Base-by-base conservation (phyloP, 805 yeast genomes). In the Spathaspora gorwiae region DNA sequence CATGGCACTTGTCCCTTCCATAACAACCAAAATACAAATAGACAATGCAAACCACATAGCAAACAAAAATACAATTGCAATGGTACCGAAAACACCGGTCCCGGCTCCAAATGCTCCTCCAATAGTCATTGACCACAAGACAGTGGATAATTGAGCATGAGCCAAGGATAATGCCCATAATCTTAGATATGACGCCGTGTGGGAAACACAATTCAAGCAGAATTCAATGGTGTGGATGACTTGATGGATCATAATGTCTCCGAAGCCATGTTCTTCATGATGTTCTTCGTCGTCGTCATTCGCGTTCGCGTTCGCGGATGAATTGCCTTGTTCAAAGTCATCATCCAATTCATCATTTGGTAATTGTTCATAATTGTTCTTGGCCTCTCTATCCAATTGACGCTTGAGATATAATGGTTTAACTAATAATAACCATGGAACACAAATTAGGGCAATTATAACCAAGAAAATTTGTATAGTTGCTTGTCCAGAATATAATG, bases 1-100 rank as follows among this genome's bases (percentile, higher is more conserved):
- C 99, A 94, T 94, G 32, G 99, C 99, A 26, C 97, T 89, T 0
- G 99, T 94, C 47, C 99, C 99, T 68, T 94, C 99, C 99, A 94
- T 94, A 43, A 87, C 72, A 11, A 94, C 98, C 59, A 94, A 76
- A 55, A 94, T 89, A 58, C 88, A 85, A 26, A 90, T 92, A 0
- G 99, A 92, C 50, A 94, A 73, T 3, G 80, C 80, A 64, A 94
- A 90, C 99, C 99, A 94, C 85, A 94, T 81, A 19, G 85, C 96
- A 64, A 94, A 94, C 61, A 94, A 68, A 24, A 85, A 59, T 34
- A 90, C 94, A 1, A 88, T 81, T 76, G 80, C 81, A 26, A 83
- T 51, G 1, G 89, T 85, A 10, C 96, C 95, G 5, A 74, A 55
- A 7, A 68, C 51, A 2, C 92, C 94, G 3, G 83, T 73, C 24